Evolutionary conservation across 495 filamentous ascomycete species (phyloP).

Genomic region (Oleoguttula mirabilis): DNA sequence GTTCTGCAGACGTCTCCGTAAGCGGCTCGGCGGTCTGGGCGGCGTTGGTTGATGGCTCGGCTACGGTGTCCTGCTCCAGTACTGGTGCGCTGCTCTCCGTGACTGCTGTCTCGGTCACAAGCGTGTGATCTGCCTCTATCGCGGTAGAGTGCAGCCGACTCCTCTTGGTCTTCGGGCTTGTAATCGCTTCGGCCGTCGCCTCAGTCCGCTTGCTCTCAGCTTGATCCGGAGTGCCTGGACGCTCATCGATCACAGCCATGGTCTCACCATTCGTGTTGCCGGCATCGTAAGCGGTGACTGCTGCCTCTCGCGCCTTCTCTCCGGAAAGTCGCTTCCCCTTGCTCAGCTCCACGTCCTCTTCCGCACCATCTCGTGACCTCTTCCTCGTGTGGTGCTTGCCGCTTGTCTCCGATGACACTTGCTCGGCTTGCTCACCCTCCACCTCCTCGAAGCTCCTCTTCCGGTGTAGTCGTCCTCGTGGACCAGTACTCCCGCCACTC

Average conservation of each 20-base stretch:
- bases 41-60: conserved; percentile 1
- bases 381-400: conserved; percentile 25
- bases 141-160: conserved; percentile 19
- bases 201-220: neutral
- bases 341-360: conserved; percentile 12
- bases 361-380: conserved; percentile 26
- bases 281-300: conserved; percentile 1
- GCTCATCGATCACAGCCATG: neutral
- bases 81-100: neutral
- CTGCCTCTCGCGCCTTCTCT: conserved; percentile 13
- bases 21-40: too few species aligned
- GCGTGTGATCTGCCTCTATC: neutral
- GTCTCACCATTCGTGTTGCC: conserved; percentile 4
- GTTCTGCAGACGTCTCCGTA: too few species aligned
- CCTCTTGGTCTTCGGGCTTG: conserved; percentile 21
- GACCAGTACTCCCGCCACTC: neutral
- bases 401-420: conserved; percentile 10
- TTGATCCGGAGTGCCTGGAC: conserved; percentile 7
- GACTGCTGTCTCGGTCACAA: neutral
- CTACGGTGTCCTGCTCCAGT: neutral
- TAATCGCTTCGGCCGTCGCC: conserved; percentile 5
- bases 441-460: conserved; percentile 49
- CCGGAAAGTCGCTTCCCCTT: conserved; percentile 12
- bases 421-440: conserved; percentile 22
- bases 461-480: conserved; percentile 23